Conservation (phyloP, 208 protist species). For the Trypanosoma brucei region DNA sequence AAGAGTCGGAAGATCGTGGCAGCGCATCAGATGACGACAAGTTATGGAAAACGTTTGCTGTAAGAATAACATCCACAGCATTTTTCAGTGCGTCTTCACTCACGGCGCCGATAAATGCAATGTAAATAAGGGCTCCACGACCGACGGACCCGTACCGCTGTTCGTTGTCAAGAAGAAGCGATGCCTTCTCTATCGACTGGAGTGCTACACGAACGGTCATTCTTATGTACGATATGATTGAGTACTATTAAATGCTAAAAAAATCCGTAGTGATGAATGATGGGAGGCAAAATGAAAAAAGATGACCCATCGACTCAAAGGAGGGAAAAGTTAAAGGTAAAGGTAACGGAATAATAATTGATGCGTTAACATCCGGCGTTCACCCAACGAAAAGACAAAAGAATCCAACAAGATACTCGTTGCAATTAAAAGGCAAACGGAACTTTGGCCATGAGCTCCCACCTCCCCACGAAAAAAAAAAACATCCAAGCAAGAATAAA, state of each 20-base stretch:
- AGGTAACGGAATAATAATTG: too few relatives aligned
- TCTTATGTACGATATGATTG: background rate
- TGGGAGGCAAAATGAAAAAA: background rate
- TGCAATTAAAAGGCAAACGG: too few relatives aligned
- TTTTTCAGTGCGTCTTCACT: slow-evolving; percentile 42
- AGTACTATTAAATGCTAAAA: background rate
- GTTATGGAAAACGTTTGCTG: slow-evolving; percentile 72
- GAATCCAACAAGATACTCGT: too few relatives aligned
- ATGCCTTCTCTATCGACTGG: slow-evolving; percentile 66
- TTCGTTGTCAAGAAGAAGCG: slow-evolving; percentile 74
- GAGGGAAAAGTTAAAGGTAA: too few relatives aligned
- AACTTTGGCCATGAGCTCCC: too few relatives aligned
- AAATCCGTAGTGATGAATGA: background rate
- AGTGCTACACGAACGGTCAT: slow-evolving; percentile 72
- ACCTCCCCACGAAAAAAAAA: too few relatives aligned
- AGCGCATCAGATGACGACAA: slow-evolving; percentile 31
- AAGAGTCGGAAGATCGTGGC: slow-evolving; percentile 25
- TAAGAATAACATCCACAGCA: slow-evolving; percentile 46
- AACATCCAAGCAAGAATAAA: too few relatives aligned
- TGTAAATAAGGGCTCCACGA: slow-evolving; percentile 68
- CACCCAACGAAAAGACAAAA: too few relatives aligned
- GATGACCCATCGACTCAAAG: background rate
- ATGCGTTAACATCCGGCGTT: too few relatives aligned
- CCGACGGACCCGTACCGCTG: slow-evolving; percentile 49
- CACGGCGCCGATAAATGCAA: slow-evolving; percentile 57